Base-by-base conservation (phyloP, 2,329 filamentous ascomycete species). In the Blastomyces parvus region DNA sequence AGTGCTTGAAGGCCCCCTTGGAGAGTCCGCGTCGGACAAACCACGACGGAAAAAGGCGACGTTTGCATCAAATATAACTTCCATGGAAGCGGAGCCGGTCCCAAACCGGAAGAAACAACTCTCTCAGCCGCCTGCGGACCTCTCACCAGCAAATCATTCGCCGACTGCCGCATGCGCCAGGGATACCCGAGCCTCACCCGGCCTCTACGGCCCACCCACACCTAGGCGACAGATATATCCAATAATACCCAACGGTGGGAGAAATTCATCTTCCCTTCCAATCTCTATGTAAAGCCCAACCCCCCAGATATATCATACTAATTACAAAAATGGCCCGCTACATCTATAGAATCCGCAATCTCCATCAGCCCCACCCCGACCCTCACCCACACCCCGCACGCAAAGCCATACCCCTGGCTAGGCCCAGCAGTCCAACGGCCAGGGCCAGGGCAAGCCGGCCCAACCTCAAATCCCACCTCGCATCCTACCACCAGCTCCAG, bases 1-100 rank as follows among this genome's bases (percentile, higher is more conserved):
- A 22, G 53, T 55, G 9, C 13, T 53, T n/a, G 50, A 52, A 52
- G n/a, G 4, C 2, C 30, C 11, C 22, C 8, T 30, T 7, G 50
- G 33, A 9, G 30, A 53, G 55, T 52, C 33, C 13, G 33, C 19
- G n/a, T 22, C 30, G 53, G 60, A 60, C 44, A 62, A 17, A 30
- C 57, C 62, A n/a, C 38, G 46, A 48, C 36, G 40, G 48, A 64
- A 64, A 55, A 64, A 64, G 57, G 63, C 66, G 14, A 64, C 59
- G 2, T 63, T 64, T 61, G 62, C 64, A 19, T 53, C 27, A n/a
- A 57, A 62, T 46, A 38, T 62, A 25, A 61, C 57, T n/a, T 33
- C 46, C n/a, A 62, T 60, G 14, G 57, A 61, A 38, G 55, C 58
- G 42, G 58, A 63, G 38, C 27, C 62, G 14, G 56, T 61, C 19